Evolutionary conservation across 345 rosid species (phyloP).

Genomic region (Triadica sebifera): DNA sequence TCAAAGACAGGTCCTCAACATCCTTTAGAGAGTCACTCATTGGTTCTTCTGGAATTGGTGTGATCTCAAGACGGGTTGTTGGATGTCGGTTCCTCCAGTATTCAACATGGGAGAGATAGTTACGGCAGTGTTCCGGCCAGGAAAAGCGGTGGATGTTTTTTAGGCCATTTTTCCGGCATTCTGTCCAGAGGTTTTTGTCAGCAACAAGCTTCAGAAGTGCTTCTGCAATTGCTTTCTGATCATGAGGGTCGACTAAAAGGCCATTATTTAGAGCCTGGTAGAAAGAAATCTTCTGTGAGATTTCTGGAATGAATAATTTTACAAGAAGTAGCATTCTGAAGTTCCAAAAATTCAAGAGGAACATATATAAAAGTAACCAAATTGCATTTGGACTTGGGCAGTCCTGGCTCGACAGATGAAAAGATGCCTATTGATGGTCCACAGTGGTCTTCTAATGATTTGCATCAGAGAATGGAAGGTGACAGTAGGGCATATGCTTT

Average conservation of each 20-base stretch:
- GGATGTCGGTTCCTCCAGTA: constrained; percentile 80
- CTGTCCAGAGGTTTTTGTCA: constrained; percentile 55
- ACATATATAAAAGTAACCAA: neutral
- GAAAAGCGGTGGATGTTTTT: constrained; percentile 62
- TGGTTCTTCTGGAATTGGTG: constrained; percentile 71
- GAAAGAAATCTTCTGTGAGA: constrained; percentile 15
- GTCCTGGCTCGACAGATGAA: neutral
- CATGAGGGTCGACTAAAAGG: constrained; percentile 65
- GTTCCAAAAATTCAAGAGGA: neutral
- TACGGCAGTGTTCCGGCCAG: constrained; percentile 75
- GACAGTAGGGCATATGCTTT: too few relatives aligned
- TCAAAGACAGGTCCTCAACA: constrained; percentile 74
- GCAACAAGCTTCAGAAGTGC: constrained; percentile 71
- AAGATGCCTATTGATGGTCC: neutral
- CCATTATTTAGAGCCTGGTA: constrained; percentile 64
- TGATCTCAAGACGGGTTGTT: constrained; percentile 56
- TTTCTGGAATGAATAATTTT: constrained; percentile 1
- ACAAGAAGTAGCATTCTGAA: neutral
- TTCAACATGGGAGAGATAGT: constrained; percentile 77
- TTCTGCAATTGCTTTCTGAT: constrained; percentile 57
- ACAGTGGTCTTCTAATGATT: neutral
- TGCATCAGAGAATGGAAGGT: neutral
- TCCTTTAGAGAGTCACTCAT: constrained; percentile 83
- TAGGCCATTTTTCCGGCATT: constrained; percentile 60
- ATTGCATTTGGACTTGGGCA: neutral